Conservation (phyloP, 306 rosid genomes). For the Abrus precatorius region DNA sequence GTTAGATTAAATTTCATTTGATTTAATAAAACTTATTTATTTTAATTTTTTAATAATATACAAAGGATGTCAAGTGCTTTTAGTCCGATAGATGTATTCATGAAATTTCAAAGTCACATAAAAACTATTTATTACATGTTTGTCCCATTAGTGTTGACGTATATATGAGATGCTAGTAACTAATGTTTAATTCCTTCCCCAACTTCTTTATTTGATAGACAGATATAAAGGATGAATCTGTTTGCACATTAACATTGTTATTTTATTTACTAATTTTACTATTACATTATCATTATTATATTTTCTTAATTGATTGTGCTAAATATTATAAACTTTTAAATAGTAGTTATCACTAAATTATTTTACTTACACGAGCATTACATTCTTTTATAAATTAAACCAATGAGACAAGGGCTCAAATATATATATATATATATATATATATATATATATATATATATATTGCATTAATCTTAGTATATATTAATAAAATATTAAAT, state of each 20-base stretch:
- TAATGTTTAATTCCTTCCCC: not conserved
- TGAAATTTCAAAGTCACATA: not conserved
- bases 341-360: not conserved
- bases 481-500: not conserved
- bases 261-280: not conserved
- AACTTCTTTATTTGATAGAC: not conserved
- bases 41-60: not conserved
- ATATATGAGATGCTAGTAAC: not conserved
- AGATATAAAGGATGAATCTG: not conserved
- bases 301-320: no score
- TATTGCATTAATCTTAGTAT: not conserved
- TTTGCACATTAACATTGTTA: not conserved
- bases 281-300: no score
- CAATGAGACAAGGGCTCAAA: not conserved
- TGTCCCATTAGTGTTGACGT: not conserved
- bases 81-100: constrained; percentile 12
- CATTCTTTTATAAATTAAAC: not conserved
- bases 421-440: no score
- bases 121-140: not conserved
- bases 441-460: no score
- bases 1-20: constrained; percentile 32
- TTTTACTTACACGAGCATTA: no score
- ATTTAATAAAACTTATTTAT: constrained; percentile 22
- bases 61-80: not conserved
- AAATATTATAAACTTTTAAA: no score